Conservation (phyloP, 2,329 filamentous ascomycete genomes). For the Beauveria varroae region DNA sequence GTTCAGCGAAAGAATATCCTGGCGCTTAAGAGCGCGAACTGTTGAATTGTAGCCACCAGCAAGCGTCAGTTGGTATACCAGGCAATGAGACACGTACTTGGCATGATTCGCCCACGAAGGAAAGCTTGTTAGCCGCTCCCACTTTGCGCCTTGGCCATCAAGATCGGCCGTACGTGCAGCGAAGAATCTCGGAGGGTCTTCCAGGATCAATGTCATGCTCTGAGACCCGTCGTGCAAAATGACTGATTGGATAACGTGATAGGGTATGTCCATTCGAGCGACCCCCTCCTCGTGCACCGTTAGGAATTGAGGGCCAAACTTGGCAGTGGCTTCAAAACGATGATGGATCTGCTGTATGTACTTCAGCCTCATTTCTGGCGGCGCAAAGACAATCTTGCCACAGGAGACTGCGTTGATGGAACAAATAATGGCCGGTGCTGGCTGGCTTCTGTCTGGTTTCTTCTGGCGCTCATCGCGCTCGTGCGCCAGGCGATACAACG, state of each 20-base stretch:
- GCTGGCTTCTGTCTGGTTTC: neutral
- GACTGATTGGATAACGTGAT: conserved; percentile 36
- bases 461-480: conserved; percentile 14
- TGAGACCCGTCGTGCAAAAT: conserved; percentile 28
- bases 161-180: conserved; percentile 11
- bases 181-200: conserved; percentile 44
- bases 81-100: conserved; percentile 30
- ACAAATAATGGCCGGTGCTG: neutral
- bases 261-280: conserved; percentile 5
- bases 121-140: conserved; percentile 24
- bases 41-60: conserved; percentile 18
- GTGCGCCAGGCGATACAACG: conserved; percentile 20
- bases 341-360: conserved; percentile 38
- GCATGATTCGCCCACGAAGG: conserved; percentile 21
- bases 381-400: conserved; percentile 37
- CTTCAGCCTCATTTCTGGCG: conserved; percentile 21
- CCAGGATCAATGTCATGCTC: conserved; percentile 43
- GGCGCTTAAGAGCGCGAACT: conserved; percentile 17
- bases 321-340: conserved; percentile 22
- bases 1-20: conserved; percentile 20
- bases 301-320: conserved; percentile 36
- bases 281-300: conserved; percentile 26
- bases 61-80: conserved; percentile 36
- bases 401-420: conserved; percentile 20
- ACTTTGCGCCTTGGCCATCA: conserved; percentile 5